Conservation (phyloP, 176 grass and related monocot genomes). For the Lolium rigidum region DNA sequence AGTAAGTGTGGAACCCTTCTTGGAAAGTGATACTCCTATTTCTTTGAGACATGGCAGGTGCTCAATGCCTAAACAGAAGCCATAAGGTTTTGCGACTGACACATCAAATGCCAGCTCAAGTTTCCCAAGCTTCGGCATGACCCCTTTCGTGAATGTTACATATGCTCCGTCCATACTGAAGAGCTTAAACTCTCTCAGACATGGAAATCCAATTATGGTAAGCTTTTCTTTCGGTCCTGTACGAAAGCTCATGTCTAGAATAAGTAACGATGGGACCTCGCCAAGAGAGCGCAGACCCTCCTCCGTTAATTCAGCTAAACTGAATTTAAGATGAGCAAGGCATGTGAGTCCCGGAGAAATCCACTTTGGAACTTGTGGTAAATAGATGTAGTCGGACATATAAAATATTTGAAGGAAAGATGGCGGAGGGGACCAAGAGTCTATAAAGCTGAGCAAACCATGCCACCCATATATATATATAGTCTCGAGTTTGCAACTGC, state of each 20-base stretch:
- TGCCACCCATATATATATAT: not conserved
- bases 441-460: not conserved
- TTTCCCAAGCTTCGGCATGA: not conserved
- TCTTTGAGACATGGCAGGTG: not conserved
- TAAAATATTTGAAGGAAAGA: not conserved
- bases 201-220: not conserved
- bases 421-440: not conserved
- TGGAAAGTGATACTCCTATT: no score
- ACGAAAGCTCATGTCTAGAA: no score
- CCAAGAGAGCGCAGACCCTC: not conserved
- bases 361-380: no score
- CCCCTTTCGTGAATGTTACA: not conserved
- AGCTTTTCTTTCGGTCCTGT: no score
- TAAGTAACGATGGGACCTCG: not conserved
- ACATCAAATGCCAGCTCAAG: not conserved
- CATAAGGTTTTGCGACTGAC: not conserved
- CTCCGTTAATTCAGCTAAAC: not conserved
- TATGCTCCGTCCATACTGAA: not conserved
- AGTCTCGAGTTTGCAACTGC: not conserved
- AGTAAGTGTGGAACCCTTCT: not conserved
- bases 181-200: not conserved
- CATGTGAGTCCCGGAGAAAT: not conserved
- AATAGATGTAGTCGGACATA: no score
- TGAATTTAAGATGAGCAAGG: not conserved
- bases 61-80: not conserved